phyloP scores from a whole-genome alignment of 768 basidiomycete species.

The Tylopilus balloui region DNA sequence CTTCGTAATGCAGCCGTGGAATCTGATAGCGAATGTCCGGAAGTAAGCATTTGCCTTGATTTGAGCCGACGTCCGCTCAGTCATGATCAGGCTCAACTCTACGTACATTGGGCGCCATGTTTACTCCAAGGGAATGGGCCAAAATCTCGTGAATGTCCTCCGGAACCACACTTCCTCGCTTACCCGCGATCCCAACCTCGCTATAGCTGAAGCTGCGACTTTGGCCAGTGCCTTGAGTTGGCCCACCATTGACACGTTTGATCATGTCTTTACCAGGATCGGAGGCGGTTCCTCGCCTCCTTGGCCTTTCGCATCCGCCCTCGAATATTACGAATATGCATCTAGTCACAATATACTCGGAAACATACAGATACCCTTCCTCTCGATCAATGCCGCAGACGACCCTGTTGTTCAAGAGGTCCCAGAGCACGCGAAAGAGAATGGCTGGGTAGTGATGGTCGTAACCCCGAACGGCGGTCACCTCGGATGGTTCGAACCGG shows the following conservation, averaged over 20 bases:
- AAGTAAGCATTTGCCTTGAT: constrained; percentile 26
- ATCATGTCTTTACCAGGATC: constrained; percentile 59
- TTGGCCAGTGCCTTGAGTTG: constrained; percentile 45
- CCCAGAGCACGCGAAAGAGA: constrained; percentile 52
- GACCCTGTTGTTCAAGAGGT: constrained; percentile 70
- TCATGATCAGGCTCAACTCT: constrained; percentile 43
- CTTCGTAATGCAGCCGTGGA: constrained; percentile 43
- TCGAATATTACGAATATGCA: constrained; percentile 46
- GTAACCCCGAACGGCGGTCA: constrained; percentile 68
- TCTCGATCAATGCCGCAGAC: constrained; percentile 71
- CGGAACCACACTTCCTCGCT: constrained; percentile 47
- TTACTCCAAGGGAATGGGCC: constrained; percentile 77
- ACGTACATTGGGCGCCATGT: constrained; percentile 56
- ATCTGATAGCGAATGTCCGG: constrained; percentile 35
- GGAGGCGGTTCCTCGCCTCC: constrained; percentile 63
- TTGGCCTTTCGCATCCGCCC: constrained; percentile 43
- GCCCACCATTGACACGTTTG: constrained; percentile 55
- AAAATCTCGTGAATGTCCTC: constrained; percentile 60
- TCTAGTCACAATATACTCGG: constrained; percentile 60
- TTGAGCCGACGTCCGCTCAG: constrained; percentile 8
- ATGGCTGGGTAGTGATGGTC: constrained; percentile 53
- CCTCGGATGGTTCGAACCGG: constrained; percentile 77
- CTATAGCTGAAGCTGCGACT: constrained; percentile 45
- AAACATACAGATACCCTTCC: constrained; percentile 64
- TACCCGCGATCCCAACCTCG: constrained; percentile 46